Percentiles rank a stretch among this genome's conserved stretches.
These are phyloP conservation scores for Pseudoturritis turrita DNA, from an alignment of 345 rosid species.

Conservation along the genomic window DNA sequence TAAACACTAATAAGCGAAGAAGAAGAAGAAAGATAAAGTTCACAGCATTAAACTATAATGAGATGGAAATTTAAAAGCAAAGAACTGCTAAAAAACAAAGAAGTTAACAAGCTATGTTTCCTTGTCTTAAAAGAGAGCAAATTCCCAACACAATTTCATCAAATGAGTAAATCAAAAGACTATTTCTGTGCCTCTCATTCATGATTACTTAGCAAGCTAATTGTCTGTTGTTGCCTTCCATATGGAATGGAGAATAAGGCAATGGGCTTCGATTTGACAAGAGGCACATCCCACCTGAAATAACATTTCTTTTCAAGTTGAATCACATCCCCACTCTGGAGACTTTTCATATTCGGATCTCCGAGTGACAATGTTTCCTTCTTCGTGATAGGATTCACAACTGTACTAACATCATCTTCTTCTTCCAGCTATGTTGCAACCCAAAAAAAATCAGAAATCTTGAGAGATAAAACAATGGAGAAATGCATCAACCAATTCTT, in stretches of 20 bases:
- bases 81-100: neutral
- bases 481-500: neutral
- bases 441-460: neutral
- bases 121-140: too few relatives aligned
- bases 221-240: constrained; percentile 39
- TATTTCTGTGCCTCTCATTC: too few relatives aligned
- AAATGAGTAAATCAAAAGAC: too few relatives aligned
- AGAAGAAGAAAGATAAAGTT: neutral
- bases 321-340: constrained; percentile 60
- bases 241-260: too few relatives aligned
- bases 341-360: constrained; percentile 84
- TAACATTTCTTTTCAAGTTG: constrained; percentile 97
- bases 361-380: constrained; percentile 68
- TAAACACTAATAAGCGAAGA: neutral
- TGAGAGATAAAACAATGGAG: neutral
- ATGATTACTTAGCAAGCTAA: too few relatives aligned
- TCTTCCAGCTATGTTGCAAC: constrained; percentile 64
- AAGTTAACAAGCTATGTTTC: neutral
- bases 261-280: too few relatives aligned
- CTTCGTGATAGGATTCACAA: constrained; percentile 65
- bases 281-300: too few relatives aligned
- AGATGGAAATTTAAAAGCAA: neutral
- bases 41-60: neutral
- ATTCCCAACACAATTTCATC: too few relatives aligned
- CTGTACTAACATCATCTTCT: constrained; percentile 64